A percentile compares a stretch with the other conserved stretches of the same genome.
Evolutionary conservation across 148 eudicot genomes (phyloP).

Genomic region (Rhododendron mucronatum): DNA sequence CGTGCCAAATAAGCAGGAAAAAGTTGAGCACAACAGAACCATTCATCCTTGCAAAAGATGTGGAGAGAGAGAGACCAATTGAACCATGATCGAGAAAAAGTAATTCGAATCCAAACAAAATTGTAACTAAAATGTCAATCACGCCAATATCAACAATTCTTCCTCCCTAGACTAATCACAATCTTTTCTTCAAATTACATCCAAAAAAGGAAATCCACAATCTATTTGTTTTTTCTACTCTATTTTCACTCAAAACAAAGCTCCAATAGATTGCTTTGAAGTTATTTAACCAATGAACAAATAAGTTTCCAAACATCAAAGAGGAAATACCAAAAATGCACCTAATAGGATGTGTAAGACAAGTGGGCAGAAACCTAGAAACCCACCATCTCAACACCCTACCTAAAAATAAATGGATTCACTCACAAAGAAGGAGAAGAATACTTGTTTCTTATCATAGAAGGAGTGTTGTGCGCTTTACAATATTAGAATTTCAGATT

Average conservation of each 20-base stretch:
- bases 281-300: neutral
- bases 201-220: neutral
- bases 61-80: neutral
- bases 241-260: neutral
- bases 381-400: neutral
- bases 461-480: neutral
- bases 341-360: neutral
- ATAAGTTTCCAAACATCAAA: neutral
- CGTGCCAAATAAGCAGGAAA: neutral
- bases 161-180: neutral
- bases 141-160: neutral
- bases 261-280: neutral
- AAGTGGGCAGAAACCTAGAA: neutral
- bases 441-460: neutral
- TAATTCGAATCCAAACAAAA: neutral
- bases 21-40: neutral
- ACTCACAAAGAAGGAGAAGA: neutral
- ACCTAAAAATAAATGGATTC: neutral
- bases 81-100: neutral
- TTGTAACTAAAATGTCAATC: neutral
- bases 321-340: neutral
- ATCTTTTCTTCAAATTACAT: neutral
- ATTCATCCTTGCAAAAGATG: neutral
- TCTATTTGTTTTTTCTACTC: neutral
- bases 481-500: neutral